Percentiles rank a stretch among this genome's conserved stretches.
phyloP scores from a whole-genome alignment of 169 alveolate species.

The Eimeria falciformis region DNA sequence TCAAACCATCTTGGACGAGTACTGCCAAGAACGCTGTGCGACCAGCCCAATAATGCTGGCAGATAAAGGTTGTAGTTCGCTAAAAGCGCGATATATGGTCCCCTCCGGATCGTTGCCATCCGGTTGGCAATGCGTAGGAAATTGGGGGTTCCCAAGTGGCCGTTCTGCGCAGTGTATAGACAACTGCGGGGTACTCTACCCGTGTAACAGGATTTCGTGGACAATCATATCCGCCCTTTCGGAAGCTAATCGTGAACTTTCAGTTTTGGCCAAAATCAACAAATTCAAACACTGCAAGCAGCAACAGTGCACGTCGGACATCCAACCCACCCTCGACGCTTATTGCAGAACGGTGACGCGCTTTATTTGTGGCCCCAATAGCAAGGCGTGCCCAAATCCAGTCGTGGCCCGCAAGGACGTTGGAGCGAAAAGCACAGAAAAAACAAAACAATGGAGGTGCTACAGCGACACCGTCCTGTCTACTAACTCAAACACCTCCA shows the following conservation, averaged over 20 bases:
- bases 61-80: too few species aligned
- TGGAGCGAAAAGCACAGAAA: neutral
- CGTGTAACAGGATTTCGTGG: too few species aligned
- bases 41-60: neutral
- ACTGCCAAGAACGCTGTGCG: neutral
- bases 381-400: neutral
- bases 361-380: neutral
- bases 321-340: neutral
- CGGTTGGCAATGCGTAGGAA: too few species aligned
- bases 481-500: neutral
- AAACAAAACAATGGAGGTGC: neutral
- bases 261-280: too few species aligned
- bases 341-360: neutral
- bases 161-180: neutral
- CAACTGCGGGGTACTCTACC: neutral
- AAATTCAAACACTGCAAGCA: neutral
- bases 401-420: neutral
- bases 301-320: neutral
- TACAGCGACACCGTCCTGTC: neutral
- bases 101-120: too few species aligned
- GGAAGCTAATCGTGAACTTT: too few species aligned
- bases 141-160: too few species aligned
- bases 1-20: neutral
- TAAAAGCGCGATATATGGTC: too few species aligned
- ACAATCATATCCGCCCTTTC: too few species aligned